Conservation (phyloP, 495 filamentous ascomycete genomes). For the Aspergillus haitiensis region DNA sequence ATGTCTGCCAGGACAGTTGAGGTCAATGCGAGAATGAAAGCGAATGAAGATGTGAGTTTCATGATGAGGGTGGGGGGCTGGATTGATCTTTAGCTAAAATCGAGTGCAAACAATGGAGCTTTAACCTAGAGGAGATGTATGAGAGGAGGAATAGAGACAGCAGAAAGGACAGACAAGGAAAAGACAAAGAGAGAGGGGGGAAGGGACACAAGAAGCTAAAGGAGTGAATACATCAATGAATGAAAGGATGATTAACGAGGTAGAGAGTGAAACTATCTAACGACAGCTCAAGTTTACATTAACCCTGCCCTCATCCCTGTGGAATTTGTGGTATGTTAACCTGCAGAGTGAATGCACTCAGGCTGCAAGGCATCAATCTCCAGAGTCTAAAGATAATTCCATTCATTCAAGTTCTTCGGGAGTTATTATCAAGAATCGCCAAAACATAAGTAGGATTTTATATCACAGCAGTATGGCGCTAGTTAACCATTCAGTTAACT, state of each 20-base stretch:
- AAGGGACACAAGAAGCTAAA: not conserved
- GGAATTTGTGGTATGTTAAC: constrained; percentile 17
- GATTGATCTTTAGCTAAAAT: not conserved
- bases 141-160: not conserved
- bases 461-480: too few relatives aligned
- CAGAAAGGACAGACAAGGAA: not conserved
- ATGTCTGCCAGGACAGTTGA: constrained; percentile 56
- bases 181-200: not conserved
- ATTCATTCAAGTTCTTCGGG: too few relatives aligned
- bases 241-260: not conserved
- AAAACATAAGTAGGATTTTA: too few relatives aligned
- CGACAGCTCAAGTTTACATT: not conserved
- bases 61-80: constrained; percentile 27
- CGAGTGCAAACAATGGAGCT: not conserved
- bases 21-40: constrained; percentile 43
- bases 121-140: not conserved
- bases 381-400: not conserved
- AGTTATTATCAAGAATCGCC: too few relatives aligned
- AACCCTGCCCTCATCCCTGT: constrained; percentile 19
- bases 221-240: not conserved
- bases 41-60: constrained; percentile 35
- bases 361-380: constrained; percentile 11
- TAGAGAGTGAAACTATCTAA: not conserved
- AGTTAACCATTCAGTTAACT: too few relatives aligned
- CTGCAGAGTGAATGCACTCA: not conserved